A percentile compares a stretch with the other conserved stretches of the same genome.
These are phyloP conservation scores for Ulmus americana DNA, from an alignment of 331 rosid genomes.

Conservation along the genomic window DNA sequence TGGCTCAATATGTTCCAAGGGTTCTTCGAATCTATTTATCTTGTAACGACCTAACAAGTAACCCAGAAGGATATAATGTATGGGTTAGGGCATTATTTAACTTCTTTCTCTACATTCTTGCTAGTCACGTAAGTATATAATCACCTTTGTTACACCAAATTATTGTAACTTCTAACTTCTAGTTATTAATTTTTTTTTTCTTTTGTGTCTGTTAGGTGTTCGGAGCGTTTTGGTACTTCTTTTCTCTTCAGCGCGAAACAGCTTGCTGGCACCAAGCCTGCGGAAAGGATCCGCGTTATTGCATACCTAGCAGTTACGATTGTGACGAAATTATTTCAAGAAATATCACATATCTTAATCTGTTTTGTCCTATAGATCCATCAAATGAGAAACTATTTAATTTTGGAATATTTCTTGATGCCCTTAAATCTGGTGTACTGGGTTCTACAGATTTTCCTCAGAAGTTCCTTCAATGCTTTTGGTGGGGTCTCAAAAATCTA, in stretches of 20 bases:
- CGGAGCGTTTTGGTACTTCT: constrained; percentile 19
- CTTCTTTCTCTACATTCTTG: constrained; percentile 13
- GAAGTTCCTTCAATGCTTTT: constrained; percentile 9
- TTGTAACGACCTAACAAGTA: background rate
- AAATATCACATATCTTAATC: background rate
- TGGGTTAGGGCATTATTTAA: constrained; percentile 15
- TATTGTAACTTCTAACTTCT: too few relatives aligned
- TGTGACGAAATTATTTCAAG: background rate
- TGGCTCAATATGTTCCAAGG: background rate
- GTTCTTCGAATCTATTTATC: background rate
- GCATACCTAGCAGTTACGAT: too few relatives aligned
- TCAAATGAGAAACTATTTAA: constrained; percentile 7
- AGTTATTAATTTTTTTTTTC: too few relatives aligned
- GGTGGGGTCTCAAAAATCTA: constrained; percentile 21
- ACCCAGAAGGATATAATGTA: background rate
- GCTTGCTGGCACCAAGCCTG: constrained; percentile 13
- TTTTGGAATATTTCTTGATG: constrained; percentile 18
- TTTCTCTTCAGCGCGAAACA: constrained; percentile 12
- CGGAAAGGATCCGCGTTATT: background rate
- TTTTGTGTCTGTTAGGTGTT: background rate
- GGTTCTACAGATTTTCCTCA: background rate
- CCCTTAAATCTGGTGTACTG: constrained; percentile 5
- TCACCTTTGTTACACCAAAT: too few relatives aligned
- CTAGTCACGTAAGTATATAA: constrained; percentile 12
- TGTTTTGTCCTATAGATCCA: constrained; percentile 1